These are phyloP conservation scores for Furculomyces boomerangus DNA, from an alignment of 371 early-diverging fungal genomes.

Conservation along the genomic window DNA sequence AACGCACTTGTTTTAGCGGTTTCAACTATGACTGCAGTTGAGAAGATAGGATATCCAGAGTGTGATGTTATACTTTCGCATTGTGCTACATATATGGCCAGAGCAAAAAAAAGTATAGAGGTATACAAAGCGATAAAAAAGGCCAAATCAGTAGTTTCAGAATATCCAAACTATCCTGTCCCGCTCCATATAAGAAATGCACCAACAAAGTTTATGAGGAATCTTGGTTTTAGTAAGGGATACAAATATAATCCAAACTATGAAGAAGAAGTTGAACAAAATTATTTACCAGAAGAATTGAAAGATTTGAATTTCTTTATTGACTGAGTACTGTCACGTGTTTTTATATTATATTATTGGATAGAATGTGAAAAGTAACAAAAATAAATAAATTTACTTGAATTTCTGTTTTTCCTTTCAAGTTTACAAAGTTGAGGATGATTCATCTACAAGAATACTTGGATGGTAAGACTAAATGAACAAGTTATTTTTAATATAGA, in stretches of 20 bases:
- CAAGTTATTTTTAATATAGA: neutral
- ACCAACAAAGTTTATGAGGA: conserved; percentile 49
- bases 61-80: conserved; percentile 72
- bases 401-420: neutral
- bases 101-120: conserved; percentile 63
- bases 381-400: neutral
- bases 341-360: too few relatives aligned
- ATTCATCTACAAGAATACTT: conserved; percentile 73
- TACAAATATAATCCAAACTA: conserved; percentile 62
- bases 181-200: conserved; percentile 77
- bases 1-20: conserved; percentile 54
- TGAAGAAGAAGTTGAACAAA: neutral
- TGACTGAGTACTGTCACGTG: neutral
- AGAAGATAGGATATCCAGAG: conserved; percentile 80
- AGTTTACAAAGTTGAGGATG: conserved; percentile 4
- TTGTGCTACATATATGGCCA: conserved; percentile 52
- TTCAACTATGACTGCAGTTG: conserved; percentile 60
- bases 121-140: conserved; percentile 51
- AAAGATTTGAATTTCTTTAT: neutral
- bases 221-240: conserved; percentile 52
- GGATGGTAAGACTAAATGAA: conserved; percentile 42
- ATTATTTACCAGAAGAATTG: neutral
- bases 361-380: too few relatives aligned
- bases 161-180: conserved; percentile 50
- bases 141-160: conserved; percentile 37